Conservation (phyloP, 805 yeast genomes). For the Vanderwaltozyma polyspora region DNA sequence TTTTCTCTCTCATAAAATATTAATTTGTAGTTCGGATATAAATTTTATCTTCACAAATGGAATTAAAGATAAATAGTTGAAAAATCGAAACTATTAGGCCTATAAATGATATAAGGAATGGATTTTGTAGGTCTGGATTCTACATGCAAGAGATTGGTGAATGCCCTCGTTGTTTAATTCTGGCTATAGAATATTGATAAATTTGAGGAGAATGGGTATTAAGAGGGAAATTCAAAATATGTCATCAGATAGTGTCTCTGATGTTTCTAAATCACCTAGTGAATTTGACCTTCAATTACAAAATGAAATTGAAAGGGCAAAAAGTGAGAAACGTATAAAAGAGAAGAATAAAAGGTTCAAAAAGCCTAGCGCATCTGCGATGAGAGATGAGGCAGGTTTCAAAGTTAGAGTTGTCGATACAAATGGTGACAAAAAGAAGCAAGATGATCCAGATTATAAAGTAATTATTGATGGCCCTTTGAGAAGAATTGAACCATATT, state of each 20-base stretch:
- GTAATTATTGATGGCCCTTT: constrained; percentile 49
- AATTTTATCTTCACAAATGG: too few species aligned
- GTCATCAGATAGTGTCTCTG: constrained; percentile 10
- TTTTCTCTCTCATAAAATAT: too few species aligned
- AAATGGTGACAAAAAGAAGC: constrained; percentile 34
- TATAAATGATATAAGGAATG: too few species aligned
- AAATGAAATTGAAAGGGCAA: constrained; percentile 9
- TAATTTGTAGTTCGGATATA: too few species aligned
- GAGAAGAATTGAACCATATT: constrained; percentile 74
- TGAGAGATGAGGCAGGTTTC: constrained; percentile 24
- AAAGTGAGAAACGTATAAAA: constrained; percentile 3
- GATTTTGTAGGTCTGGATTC: too few species aligned
- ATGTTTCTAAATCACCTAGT: constrained; percentile 14
- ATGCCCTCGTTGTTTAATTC: too few species aligned
- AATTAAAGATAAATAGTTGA: too few species aligned
- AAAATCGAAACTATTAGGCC: too few species aligned
- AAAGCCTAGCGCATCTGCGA: constrained; percentile 5
- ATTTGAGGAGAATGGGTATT: too few species aligned
- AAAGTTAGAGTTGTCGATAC: constrained; percentile 18
- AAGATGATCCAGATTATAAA: constrained; percentile 47
- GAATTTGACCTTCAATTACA: constrained; percentile 8
- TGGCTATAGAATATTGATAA: too few species aligned
- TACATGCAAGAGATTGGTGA: too few species aligned
- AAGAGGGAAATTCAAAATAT: neutral
- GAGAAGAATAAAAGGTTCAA: constrained; percentile 4